A percentile compares a stretch with the other conserved stretches of the same genome.
Conservation (phyloP, 345 rosid genomes). For the Camelina neglecta region DNA sequence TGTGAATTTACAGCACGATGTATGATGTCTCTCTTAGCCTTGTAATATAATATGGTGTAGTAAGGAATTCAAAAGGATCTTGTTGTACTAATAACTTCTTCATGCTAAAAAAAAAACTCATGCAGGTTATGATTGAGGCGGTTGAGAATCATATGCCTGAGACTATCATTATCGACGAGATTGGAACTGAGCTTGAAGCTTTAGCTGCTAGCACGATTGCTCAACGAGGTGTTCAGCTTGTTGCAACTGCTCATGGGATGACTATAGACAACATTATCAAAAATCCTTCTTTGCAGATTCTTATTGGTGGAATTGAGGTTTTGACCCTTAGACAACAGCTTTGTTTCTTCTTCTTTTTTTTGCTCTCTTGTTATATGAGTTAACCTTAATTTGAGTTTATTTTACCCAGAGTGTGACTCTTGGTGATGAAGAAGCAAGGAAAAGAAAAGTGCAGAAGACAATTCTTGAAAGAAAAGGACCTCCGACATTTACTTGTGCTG, state of each 20-base stretch:
- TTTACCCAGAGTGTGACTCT: conserved; percentile 84
- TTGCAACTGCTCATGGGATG: conserved; percentile 96
- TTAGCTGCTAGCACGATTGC: conserved; percentile 97
- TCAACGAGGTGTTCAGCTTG: conserved; percentile 97
- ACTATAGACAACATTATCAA: conserved; percentile 89
- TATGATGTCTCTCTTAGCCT: conserved; percentile 42
- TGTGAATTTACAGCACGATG: conserved; percentile 89
- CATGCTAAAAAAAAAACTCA: conserved; percentile 29
- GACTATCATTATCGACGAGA: conserved; percentile 90
- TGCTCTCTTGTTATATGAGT: not conserved
- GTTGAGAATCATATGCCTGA: conserved; percentile 99
- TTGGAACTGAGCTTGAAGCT: conserved; percentile 97
- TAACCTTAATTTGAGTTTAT: conserved; percentile 10
- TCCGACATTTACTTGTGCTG: conserved; percentile 83
- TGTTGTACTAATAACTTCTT: not conserved
- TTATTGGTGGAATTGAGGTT: conserved; percentile 97
- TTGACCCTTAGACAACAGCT: conserved; percentile 16
- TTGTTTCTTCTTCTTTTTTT: not conserved
- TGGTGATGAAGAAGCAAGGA: conserved; percentile 92
- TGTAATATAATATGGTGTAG: conserved; percentile 9
- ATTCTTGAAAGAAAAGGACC: conserved; percentile 96
- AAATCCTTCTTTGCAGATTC: conserved; percentile 89
- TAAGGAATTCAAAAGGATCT: not conserved
- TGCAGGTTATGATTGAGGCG: conserved; percentile 97
- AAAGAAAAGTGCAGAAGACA: conserved; percentile 94